Base-by-base conservation (phyloP, 331 rosid genomes). In the Prunus yedoensis region DNA sequence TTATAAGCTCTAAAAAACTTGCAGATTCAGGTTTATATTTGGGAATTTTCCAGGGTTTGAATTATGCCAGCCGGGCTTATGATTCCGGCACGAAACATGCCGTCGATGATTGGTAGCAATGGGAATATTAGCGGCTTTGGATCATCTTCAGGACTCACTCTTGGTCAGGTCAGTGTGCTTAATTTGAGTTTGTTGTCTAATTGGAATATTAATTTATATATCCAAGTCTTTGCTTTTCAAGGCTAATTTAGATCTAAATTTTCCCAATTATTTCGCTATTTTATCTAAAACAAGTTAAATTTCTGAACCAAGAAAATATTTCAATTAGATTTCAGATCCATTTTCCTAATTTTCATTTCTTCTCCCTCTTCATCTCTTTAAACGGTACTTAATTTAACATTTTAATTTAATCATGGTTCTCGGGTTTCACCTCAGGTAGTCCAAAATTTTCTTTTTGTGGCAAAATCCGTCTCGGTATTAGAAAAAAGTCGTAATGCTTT, bases 1-100 rank as follows among this genome's bases (percentile, higher is more conserved):
- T 38, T 38, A 38, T 38, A 38, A 38, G 2, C 43, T 38, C 43
- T 38, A 38, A 7, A 38, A 38, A 1, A 6, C 7, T 38, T 38
- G 16, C 2, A 60, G 27, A 1, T 23, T 60, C 41, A 5, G 62
- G 62, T 57, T 10, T 3, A 14, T 60, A 47, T 60, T 60, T 28
- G 38, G 38, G 20, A 1, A 6, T 25, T 5, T 60, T 27, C 8
- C 71, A 5, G 41, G 76, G 17, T 15, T 77, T 52, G 50, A 80
- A 83, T 67, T 66, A 94, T 94, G 97, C 96, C 91, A 1, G 87
- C 88, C 73, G 88, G 97, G 75, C 80, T 89, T 69, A 90, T 84
- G 85, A 85, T 85, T 83, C 91, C 89, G 71, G 91, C 85, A 28
- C 83, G 89, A 77, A 89, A 88, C 77, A 87, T 90, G 89, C 79